Base-by-base conservation (phyloP, 768 basidiomycete species). In the Pisolithus orientalis region DNA sequence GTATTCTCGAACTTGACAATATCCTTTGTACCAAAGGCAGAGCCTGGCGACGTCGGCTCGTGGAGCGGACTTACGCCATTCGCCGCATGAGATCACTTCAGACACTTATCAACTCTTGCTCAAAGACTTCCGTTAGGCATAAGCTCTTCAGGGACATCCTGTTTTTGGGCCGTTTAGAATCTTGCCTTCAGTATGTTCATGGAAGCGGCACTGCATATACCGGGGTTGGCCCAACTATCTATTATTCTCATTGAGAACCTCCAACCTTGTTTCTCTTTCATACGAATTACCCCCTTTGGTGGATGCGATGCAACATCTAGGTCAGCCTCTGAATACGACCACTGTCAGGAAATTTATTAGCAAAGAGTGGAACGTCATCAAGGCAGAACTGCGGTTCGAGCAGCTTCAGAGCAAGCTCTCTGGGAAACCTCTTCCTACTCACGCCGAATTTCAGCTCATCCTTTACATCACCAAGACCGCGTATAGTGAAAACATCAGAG, bases 391-490 rank as follows among this genome's bases (percentile, higher is more conserved):
- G n/a, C 8, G 17, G 5, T 50, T 50, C 39, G 24, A 28, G 25
- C 17, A 50, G 14, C 16, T 24, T 21, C 39, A 42, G 28, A 40
- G n/a, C 1, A 27, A 31, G 3, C 11, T 13, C 17, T 14, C 28
- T 17, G 14, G 16, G n/a, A 31, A 32, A 28, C 16, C 11, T 11
- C 40, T 50, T 16, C 27, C 14, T 10, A 32, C 27, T 8, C 49
- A 43, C 17, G 49, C 49, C 5, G 49, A 50, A 21, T 5, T 50
- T n/a, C 49, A 43, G 39, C 39, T 50, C 39, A 21, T 50, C 27
- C 28, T 50, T n/a, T n/a, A 40, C n/a, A 34, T 50, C 29, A 27
- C 39, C 5, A 40, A 31, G 16, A 40, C 39, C n/a, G 32, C n/a
- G 24, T 10, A 5, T 7, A 21, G 13, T 4, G 16, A 42, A 8